Evolutionary conservation across 179 eudicot species (phyloP).

Genomic region (Gypsophila paniculata): DNA sequence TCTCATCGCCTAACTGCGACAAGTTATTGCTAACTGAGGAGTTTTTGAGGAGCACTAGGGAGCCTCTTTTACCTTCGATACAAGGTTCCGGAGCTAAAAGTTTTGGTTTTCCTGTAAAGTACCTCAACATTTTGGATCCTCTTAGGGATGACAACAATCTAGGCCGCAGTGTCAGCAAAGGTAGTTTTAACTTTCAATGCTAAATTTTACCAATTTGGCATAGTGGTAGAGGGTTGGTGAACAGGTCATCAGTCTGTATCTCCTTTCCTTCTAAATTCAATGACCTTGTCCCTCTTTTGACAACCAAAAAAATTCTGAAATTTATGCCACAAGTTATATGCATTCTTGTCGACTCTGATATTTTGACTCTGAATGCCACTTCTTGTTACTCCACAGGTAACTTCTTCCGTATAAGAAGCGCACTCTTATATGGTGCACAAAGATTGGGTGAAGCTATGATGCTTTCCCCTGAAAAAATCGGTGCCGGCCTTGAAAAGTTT

Average conservation of each 20-base stretch:
- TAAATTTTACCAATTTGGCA: too few species aligned
- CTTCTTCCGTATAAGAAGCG: constrained; percentile 37
- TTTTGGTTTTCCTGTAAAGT: constrained; percentile 35
- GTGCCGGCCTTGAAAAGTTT: constrained; percentile 32
- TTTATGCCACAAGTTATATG: not conserved
- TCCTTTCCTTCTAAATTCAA: too few species aligned
- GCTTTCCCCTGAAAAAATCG: constrained; percentile 28
- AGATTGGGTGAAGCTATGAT: constrained; percentile 27
- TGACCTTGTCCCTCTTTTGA: not conserved
- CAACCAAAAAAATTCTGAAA: not conserved
- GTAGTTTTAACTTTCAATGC: constrained; percentile 18
- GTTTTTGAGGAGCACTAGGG: constrained; percentile 32
- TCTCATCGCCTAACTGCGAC: constrained; percentile 26
- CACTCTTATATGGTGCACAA: constrained; percentile 36
- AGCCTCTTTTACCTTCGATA: constrained; percentile 24
- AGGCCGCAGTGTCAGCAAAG: constrained; percentile 46
- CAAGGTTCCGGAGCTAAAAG: constrained; percentile 4
- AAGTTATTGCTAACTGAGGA: constrained; percentile 31
- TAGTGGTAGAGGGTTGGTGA: too few species aligned
- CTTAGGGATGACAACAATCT: constrained; percentile 44
- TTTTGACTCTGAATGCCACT: not conserved
- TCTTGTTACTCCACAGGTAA: constrained; percentile 27
- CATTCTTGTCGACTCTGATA: not conserved
- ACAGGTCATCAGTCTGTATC: too few species aligned
- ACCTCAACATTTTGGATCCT: constrained; percentile 51